These are phyloP conservation scores for Pseudohalonectria lignicola DNA, from an alignment of 2,329 filamentous ascomycete genomes.

Conservation along the genomic window DNA sequence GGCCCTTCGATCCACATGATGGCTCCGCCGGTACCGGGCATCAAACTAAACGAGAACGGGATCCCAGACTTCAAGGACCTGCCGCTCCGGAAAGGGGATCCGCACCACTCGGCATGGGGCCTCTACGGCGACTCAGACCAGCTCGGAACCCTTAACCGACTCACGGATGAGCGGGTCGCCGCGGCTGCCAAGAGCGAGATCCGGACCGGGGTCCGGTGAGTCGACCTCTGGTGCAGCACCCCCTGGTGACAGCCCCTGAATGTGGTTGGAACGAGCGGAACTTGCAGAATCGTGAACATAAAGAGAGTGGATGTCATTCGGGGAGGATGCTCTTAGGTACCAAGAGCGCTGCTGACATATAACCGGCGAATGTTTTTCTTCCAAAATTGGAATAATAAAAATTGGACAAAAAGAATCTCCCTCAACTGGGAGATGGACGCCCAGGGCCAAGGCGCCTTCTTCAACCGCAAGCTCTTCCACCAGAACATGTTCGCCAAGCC, in stretches of 20 bases:
- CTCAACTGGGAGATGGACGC: conserved; percentile 50
- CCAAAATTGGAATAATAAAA: neutral
- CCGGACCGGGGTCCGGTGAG: conserved; percentile 36
- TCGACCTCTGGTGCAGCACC: neutral
- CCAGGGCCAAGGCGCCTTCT: conserved; percentile 37
- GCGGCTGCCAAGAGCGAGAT: conserved; percentile 40
- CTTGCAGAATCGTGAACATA: too few species aligned
- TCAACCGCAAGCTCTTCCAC: conserved; percentile 43
- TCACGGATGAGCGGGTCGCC: conserved; percentile 42
- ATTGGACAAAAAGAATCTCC: conserved; percentile 33
- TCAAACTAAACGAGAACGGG: conserved; percentile 3
- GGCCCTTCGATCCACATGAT: too few species aligned
- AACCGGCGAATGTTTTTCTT: too few species aligned
- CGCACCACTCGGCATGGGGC: conserved; percentile 25
- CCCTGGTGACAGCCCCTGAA: conserved; percentile 4
- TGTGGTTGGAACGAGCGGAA: too few species aligned
- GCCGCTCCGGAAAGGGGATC: conserved; percentile 6
- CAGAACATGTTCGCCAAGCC: conserved; percentile 22
- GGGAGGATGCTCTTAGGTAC: too few species aligned
- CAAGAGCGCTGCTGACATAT: too few species aligned
- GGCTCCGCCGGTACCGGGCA: neutral
- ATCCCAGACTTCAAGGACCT: conserved; percentile 6
- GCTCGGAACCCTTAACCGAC: conserved; percentile 49
- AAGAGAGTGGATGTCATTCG: too few species aligned
- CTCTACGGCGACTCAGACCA: conserved; percentile 45